Base-by-base conservation (phyloP, 2,329 filamentous ascomycete genomes). In the Trichoderma sp. region DNA sequence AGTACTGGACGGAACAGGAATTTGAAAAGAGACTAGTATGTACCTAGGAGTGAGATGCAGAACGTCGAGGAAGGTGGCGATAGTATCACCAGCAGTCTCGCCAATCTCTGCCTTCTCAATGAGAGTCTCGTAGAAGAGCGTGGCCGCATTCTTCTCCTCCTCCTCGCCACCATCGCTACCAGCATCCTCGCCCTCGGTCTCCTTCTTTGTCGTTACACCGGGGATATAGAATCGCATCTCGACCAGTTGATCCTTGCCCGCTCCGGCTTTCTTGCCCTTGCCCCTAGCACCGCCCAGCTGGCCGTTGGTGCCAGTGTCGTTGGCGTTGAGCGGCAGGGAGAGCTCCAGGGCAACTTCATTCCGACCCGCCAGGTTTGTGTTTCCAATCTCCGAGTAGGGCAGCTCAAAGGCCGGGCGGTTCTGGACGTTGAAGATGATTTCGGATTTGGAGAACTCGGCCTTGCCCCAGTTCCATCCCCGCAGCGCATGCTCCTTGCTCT, bases 401-500 rank as follows among this genome's bases (percentile, higher is more conserved):
- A 99, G 90, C 81, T 98, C 96, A 79, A 99, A 99, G 5, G 95
- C 93, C 3, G 96, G 96, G 75, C 94, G 90, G 81, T 97, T 99
- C 78, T 97, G 94, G 46, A 99, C 96, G 79, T 94, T 98, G 85
- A 99, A 99, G 34, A 92, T 88, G 68, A 99, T 88, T 83, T 99
- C 96, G 66, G 94, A 91, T 81, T 98, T 97, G 71, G 91, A 91
- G 78, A 99, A 97, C 76, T 99, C 96, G 72, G 93, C 93, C 82
- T 98, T 99, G 76, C 96, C 96, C 96, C 96, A 99, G 80, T 99
- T 99, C 96, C 96, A 99, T 68, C 96, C 96, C 74, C 96, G 90
- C 69, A 99, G 84, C 28, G 96, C 94, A 80, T 98, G 96, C 81
- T 99, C 96, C 80, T 93, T 93, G 79, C 89, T 92, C 79, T 98